phyloP scores from a whole-genome alignment of 2,329 filamentous ascomycete species.

The Verticillium klebahnii region DNA sequence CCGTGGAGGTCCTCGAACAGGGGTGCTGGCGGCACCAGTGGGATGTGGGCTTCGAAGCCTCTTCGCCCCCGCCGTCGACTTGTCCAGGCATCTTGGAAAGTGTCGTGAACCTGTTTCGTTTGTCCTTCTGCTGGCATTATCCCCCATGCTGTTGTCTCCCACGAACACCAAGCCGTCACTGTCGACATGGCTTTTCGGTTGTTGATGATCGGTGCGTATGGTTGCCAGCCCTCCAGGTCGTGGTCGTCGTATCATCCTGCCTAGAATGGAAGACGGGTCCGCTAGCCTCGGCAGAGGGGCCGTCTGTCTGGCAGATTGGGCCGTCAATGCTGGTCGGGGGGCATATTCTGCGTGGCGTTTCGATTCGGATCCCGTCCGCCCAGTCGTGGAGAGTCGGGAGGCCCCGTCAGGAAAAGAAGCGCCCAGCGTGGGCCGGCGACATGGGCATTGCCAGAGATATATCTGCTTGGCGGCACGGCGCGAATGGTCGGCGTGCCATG shows the following conservation, averaged over 20 bases:
- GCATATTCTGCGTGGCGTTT: neutral
- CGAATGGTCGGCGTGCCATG: neutral
- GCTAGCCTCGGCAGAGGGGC: neutral
- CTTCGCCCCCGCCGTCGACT: neutral
- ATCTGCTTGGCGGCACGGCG: neutral
- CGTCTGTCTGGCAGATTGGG: neutral
- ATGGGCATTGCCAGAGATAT: neutral
- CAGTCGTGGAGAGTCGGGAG: neutral
- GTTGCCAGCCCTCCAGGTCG: neutral
- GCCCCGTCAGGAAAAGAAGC: neutral
- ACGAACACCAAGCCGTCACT: neutral
- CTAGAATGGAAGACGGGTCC: neutral
- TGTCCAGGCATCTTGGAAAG: neutral
- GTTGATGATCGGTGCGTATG: neutral
- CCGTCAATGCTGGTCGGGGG: neutral
- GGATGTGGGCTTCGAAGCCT: neutral
- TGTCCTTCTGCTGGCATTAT: neutral
- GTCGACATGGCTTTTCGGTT: neutral
- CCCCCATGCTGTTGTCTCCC: neutral
- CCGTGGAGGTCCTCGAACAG: neutral
- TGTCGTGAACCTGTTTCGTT: neutral
- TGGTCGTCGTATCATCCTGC: neutral
- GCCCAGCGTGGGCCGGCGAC: neutral
- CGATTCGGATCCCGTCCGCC: neutral
- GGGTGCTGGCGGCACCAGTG: neutral